Evolutionary conservation across 345 rosid genomes (phyloP).

Genomic region (Ceriops zippeliana): DNA sequence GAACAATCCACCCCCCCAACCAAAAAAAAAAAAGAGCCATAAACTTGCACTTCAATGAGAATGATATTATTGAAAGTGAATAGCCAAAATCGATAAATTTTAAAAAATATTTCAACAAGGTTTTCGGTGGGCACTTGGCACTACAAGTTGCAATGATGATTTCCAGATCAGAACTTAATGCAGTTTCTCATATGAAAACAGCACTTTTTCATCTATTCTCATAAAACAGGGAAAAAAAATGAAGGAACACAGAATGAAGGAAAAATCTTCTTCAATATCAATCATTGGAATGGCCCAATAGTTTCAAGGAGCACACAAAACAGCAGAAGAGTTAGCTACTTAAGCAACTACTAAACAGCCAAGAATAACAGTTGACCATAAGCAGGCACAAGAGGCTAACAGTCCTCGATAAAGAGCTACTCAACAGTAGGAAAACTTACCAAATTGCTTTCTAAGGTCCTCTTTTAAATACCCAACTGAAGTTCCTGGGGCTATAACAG

Average conservation of each 20-base stretch:
- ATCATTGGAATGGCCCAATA: neutral
- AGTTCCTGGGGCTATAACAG: constrained; percentile 73
- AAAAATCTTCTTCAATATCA: neutral
- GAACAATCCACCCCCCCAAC: no score
- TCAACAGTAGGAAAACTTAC: constrained; percentile 31
- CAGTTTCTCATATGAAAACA: neutral
- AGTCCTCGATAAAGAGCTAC: neutral
- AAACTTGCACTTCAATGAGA: no score
- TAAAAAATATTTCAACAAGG: no score
- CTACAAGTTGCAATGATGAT: neutral
- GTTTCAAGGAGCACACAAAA: neutral
- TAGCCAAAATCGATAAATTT: no score
- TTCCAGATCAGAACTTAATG: neutral
- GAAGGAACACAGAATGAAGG: neutral
- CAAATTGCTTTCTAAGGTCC: constrained; percentile 47
- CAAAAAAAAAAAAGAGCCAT: no score
- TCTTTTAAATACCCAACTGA: constrained; percentile 59
- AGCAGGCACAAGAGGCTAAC: neutral
- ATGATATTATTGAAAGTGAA: no score
- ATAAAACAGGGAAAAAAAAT: neutral
- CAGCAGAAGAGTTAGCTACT: neutral
- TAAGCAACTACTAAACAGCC: constrained; percentile 5
- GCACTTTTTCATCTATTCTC: neutral
- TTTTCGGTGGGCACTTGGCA: neutral
- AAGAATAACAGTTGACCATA: neutral